Conservation (phyloP, 306 rosid genomes). For the Geum urbanum region DNA sequence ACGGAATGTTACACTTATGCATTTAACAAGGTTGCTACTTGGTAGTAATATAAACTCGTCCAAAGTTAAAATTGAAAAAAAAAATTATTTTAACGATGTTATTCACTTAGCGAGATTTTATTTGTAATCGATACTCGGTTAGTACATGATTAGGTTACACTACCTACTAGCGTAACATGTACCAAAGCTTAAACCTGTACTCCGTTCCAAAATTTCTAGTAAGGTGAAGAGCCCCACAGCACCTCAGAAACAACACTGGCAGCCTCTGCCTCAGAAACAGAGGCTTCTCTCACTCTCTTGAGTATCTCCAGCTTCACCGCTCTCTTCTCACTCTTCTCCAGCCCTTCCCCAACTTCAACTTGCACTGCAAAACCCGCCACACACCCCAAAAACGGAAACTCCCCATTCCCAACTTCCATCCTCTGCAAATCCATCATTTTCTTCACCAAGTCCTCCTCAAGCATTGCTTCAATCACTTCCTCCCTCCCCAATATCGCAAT, state of each 20-base stretch:
- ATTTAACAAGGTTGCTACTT: no score
- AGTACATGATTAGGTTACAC: neutral
- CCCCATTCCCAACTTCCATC: constrained; percentile 8
- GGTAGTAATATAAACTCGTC: no score
- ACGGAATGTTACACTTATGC: no score
- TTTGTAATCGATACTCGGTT: neutral
- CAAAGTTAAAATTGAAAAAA: no score
- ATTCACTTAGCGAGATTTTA: no score
- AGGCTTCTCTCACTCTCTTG: constrained; percentile 44
- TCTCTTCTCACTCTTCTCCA: constrained; percentile 43
- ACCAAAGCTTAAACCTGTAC: neutral
- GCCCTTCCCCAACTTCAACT: constrained; percentile 56
- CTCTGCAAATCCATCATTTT: constrained; percentile 56
- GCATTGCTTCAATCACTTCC: constrained; percentile 55
- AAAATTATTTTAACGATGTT: no score
- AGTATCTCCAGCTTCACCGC: constrained; percentile 46
- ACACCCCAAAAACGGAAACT: constrained; percentile 35
- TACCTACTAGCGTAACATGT: neutral
- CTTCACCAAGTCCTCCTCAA: constrained; percentile 36
- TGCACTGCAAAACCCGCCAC: constrained; percentile 55
- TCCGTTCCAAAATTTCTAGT: neutral
- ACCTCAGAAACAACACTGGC: constrained; percentile 49
- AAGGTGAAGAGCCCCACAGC: constrained; percentile 65
- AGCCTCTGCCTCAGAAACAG: constrained; percentile 48
- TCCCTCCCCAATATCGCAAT: constrained; percentile 45